These are phyloP conservation scores for Tricholoma furcatifolium DNA, from an alignment of 768 basidiomycete genomes.

Conservation along the genomic window DNA sequence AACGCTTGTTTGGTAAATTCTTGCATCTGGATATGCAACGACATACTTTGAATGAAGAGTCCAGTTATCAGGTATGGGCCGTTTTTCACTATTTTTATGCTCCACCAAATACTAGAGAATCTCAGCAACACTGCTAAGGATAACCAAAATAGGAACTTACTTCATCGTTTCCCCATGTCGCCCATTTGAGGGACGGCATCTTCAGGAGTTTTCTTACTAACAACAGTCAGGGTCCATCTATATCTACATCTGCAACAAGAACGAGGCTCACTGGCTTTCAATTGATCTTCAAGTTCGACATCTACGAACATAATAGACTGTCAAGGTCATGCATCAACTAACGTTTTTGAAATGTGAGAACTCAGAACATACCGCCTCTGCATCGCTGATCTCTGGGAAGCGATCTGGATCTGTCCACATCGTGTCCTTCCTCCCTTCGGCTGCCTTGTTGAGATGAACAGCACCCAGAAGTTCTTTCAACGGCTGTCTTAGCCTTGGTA, in stretches of 20 bases:
- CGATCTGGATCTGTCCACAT: constrained; percentile 62
- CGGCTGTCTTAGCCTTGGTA: constrained; percentile 64
- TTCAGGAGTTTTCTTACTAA: constrained; percentile 73
- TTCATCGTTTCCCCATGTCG: constrained; percentile 65
- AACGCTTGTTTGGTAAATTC: background rate
- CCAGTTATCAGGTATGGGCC: constrained; percentile 59
- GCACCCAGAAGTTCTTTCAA: constrained; percentile 51
- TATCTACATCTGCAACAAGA: background rate
- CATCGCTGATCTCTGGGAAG: constrained; percentile 53
- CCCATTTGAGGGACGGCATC: constrained; percentile 73
- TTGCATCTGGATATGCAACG: background rate
- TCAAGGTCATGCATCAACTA: background rate
- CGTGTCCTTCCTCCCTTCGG: constrained; percentile 61
- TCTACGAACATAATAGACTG: constrained; percentile 71
- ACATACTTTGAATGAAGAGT: constrained; percentile 61
- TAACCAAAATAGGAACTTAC: constrained; percentile 35
- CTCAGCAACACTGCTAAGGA: background rate
- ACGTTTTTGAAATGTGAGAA: constrained; percentile 1
- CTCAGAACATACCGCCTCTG: constrained; percentile 49
- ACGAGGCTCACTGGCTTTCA: constrained; percentile 55
- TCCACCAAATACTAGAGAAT: constrained; percentile 72
- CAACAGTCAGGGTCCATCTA: constrained; percentile 1
- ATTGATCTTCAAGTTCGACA: constrained; percentile 69
- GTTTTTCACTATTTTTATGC: constrained; percentile 56
- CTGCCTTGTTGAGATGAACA: constrained; percentile 62